phyloP scores from a whole-genome alignment of 2,329 filamentous ascomycete species.

The Alternaria hordeiaustralica region DNA sequence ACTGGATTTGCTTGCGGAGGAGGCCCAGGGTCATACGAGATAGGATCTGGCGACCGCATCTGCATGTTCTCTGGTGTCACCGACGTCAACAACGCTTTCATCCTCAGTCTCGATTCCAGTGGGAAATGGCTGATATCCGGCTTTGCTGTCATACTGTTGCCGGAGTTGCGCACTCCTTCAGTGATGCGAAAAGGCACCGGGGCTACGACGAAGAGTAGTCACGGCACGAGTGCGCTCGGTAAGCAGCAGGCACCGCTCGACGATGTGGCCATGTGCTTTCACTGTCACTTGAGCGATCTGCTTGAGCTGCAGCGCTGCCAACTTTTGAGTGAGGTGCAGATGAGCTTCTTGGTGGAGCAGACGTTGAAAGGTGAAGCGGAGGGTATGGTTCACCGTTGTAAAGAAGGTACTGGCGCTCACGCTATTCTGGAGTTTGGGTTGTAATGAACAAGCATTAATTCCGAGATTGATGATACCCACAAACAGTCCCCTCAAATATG shows the following conservation, averaged over 20 bases:
- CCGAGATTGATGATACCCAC: background rate
- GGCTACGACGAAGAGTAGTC: background rate
- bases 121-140: conserved; percentile 14
- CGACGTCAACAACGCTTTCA: conserved; percentile 13
- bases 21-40: conserved; percentile 2
- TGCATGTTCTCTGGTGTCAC: conserved; percentile 15
- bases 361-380: background rate
- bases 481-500: background rate
- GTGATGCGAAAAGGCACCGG: background rate
- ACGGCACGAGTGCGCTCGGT: background rate
- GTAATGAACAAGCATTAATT: too few species aligned
- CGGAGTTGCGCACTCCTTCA: conserved; percentile 7
- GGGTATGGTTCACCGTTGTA: conserved; percentile 4
- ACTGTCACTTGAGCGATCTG: conserved; percentile 22
- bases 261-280: conserved; percentile 13
- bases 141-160: conserved; percentile 13
- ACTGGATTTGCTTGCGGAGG: conserved; percentile 15
- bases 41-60: conserved; percentile 10
- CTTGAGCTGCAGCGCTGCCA: conserved; percentile 20
- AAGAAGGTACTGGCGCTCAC: background rate
- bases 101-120: background rate
- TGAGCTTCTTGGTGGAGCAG: conserved; percentile 12
- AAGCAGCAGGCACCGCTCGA: background rate
- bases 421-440: conserved; percentile 3
- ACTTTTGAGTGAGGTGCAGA: conserved; percentile 11